Percentiles rank a stretch among this genome's conserved stretches.
These are phyloP conservation scores for Cucurbita ficifolia DNA, from an alignment of 306 rosid species.

Conservation along the genomic window DNA sequence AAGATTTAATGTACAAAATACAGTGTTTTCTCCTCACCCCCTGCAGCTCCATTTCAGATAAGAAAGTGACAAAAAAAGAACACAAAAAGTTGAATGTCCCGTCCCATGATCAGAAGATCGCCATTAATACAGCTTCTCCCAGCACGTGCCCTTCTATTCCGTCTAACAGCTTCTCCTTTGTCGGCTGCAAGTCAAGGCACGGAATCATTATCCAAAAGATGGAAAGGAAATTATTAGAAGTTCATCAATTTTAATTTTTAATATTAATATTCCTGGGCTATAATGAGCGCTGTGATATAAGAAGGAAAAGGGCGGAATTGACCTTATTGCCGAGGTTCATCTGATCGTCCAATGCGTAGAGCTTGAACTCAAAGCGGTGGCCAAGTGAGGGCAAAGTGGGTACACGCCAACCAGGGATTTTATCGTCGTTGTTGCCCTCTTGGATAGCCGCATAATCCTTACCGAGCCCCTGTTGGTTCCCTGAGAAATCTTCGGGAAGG, in stretches of 20 bases:
- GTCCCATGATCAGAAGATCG: conserved; percentile 17
- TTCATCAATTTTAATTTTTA: no score
- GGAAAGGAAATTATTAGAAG: not conserved
- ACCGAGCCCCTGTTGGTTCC: conserved; percentile 36
- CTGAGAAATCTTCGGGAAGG: conserved; percentile 64
- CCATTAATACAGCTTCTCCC: conserved; percentile 46
- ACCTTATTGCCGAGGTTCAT: conserved; percentile 46
- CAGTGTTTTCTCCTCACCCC: not conserved
- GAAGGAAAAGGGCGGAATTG: not conserved
- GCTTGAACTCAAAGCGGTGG: conserved; percentile 52
- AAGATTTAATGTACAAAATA: not conserved
- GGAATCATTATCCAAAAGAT: not conserved
- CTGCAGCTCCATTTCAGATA: not conserved
- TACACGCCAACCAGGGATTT: conserved; percentile 68
- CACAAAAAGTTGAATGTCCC: not conserved
- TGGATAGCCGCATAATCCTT: conserved; percentile 29
- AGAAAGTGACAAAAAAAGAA: not conserved
- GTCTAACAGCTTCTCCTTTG: conserved; percentile 63
- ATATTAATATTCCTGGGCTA: no score
- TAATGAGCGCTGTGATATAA: no score
- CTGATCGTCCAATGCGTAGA: conserved; percentile 61
- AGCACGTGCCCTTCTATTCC: conserved; percentile 49
- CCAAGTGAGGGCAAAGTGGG: conserved; percentile 52
- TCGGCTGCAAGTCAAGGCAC: conserved; percentile 23
- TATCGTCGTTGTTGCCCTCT: conserved; percentile 57